A percentile compares a stretch with the other conserved stretches of the same genome.
phyloP scores from a whole-genome alignment of 2,329 filamentous ascomycete genomes.

The Alternaria gaisen region DNA sequence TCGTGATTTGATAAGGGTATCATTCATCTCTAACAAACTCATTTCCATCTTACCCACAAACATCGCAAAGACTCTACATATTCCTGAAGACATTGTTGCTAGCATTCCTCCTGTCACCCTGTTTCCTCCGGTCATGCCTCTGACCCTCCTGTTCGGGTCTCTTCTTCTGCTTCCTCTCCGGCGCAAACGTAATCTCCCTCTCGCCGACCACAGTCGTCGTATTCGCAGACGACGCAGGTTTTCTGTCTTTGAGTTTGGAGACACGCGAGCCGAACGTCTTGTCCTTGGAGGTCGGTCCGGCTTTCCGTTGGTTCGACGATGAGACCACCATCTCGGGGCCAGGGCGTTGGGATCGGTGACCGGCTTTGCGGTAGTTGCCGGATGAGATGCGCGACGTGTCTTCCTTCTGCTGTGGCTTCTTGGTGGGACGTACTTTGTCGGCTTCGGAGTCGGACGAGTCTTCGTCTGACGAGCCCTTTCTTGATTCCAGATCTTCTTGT shows the following conservation, averaged over 20 bases:
- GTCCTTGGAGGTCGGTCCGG: constrained; percentile 54
- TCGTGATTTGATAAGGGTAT: constrained; percentile 6
- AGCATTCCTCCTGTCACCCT: constrained; percentile 71
- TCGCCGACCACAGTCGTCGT: constrained; percentile 57
- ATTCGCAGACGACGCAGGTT: constrained; percentile 11
- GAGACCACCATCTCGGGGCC: constrained; percentile 64
- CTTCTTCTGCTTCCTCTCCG: constrained; percentile 60
- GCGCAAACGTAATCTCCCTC: constrained; percentile 77
- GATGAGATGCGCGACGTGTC: constrained; percentile 65
- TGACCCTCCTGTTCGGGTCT: constrained; percentile 36
- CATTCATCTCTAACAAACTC: background rate
- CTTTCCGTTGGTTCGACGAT: constrained; percentile 49
- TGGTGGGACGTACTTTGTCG: constrained; percentile 21
- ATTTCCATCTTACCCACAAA: background rate
- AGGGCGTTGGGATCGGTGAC: constrained; percentile 54
- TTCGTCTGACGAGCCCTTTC: constrained; percentile 49
- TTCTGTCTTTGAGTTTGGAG: constrained; percentile 47
- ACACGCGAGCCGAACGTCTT: constrained; percentile 67
- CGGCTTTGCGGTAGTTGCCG: constrained; percentile 68
- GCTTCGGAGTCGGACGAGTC: constrained; percentile 33
- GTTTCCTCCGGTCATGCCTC: constrained; percentile 50
- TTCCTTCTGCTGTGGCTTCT: constrained; percentile 40
- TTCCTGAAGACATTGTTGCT: constrained; percentile 78
- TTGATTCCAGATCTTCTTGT: constrained; percentile 63
- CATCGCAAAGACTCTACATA: constrained; percentile 56